Evolutionary conservation across 352 stramenopile genomes (phyloP), one percentile per base, ranked within the genome.

Genomic region (Halophytophthora batemanensis): DNA sequence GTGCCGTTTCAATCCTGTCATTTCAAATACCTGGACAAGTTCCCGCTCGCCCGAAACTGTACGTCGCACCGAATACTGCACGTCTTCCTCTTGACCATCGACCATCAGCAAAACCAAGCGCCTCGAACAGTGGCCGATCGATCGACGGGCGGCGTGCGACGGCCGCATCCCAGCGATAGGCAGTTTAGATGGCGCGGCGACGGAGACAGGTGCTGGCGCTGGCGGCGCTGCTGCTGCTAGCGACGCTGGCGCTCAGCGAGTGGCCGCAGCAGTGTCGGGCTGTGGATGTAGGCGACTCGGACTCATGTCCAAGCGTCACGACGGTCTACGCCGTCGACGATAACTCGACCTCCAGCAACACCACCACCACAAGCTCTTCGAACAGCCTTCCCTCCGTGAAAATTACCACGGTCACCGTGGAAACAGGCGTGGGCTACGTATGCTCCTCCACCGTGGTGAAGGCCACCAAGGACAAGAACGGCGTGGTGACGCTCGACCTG

Each of bases 281-380:
- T 10, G 64, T 70, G 31, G 45, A 73, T 23, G 64, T 73, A 17
- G 64, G 64, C 29, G 64, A 73, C 42, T 29, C 42, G 31, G 60
- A 58, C 29, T 53, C 38, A 13, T 78, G 69, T 23, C 48, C 62
- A 18, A 67, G 71, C 43, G 65, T 64, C 48, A 75, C 63, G 35
- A 64, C 50, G 34, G 23, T 45, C 17, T 54, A 50, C 31, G 35
- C 34, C 19, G 38, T 25, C 23, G 37, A 17, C 28, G 37, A 17
- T 19, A 54, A 45, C 42, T 34, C n/a, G 21, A 50, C 28, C 14
- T 36, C 31, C 22, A 46, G 39, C 47, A 50, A 48, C 8, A 31
- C 25, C 25, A 31, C 25, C 4, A 19, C 2, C 41, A 34, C 40
- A 40, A 15, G 19, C 38, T 35, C 25, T 31, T 56, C 19, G 19